Evolutionary conservation across 805 yeast species (phyloP), one percentile per base, ranked within the genome.

Genomic region (Kuraishia piskuri): DNA sequence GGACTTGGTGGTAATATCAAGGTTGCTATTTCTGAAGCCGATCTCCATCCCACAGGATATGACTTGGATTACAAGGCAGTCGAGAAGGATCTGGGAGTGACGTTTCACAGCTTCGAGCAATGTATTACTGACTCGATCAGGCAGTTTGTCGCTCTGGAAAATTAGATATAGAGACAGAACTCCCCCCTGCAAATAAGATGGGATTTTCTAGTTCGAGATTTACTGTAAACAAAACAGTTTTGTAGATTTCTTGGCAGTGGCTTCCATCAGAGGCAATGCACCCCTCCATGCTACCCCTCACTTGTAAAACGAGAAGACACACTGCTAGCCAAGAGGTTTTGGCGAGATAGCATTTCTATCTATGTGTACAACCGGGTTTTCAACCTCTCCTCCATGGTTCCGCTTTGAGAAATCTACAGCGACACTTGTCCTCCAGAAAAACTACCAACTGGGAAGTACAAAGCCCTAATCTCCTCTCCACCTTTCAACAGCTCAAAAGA

Each of bases 121-220:
- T 59, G 76, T 1, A 69, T 80, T 10, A 62, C 63, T 31, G 81
- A 78, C 56, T 66, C 79, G 10, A 66, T 73, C 25, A 58, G 61
- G 21, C 82, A 76, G 63, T 65, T 77, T 22, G 44, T 47, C 24
- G 22, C 47, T 25, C 49, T 49, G 19, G 20, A 8, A 20, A 44
- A n/a, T 19, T 44, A 44, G 17, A 12, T 31, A 31, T 31, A 31
- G 7, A 31, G 17, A 31, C 14, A 8, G 3, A 31, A n/a, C 3
- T 12, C 17, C n/a, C n/a, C n/a, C n/a, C n/a, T n/a, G n/a, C n/a
- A n/a, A n/a, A n/a, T n/a, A n/a, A 25, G 6, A 7, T 10, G 10
- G 10, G 6, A 25, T 6, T 25, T 25, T 25, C 31, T 25, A 25
- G 10, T 6, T 25, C 6, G 10, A 7, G 31, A 12, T 31, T 12